Evolutionary conservation across 176 grass and related monocot species (phyloP), one percentile per base, ranked within the genome.

Genomic region (Guadua angustifolia): DNA sequence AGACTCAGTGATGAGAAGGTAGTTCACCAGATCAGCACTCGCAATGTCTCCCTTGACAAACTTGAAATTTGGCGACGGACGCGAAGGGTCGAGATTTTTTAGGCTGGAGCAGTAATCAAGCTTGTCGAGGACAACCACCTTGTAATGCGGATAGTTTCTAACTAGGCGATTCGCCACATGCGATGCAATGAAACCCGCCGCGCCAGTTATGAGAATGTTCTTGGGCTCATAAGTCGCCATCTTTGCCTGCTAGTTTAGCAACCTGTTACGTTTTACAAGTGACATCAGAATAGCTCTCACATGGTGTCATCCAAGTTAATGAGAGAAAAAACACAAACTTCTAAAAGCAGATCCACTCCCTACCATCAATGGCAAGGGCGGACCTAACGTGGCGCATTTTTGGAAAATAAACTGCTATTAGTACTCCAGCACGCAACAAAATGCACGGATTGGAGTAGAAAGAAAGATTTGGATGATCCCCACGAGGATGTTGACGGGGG

Each of bases 21-120:
- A 92, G 68, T 95, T 90, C 66, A 95, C 93, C 70, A 95, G 82
- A 66, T 95, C 93, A 84, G 88, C 90, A 81, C 93, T 95, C 62
- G 88, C 93, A 60, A 95, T 95, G 70, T 95, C 93, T 33, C 93
- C 93, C 88, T 95, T 92, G 36, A 95, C 93, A 85, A 95, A 95
- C 74, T 92, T 95, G 49, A 92, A 90, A 67, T 92, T 95, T 36
- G 90, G 83, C 0, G 88, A 95, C 2, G 69, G 43, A 9, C 85
- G 86, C 0, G 88, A 90, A 21, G 88, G 82, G 17, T 77, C 69
- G 52, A 95, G 90, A 72, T 95, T 95, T 24, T 90, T 92, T 3
- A 95, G 88, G 79, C 43, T 95, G 56, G 93, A 95, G 83, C 93
- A 95, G 78, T 95, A 92, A 52, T 95, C 93, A 35, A 92, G 59